Conservation (phyloP, 2,329 filamentous ascomycete genomes). For the Bimuria novae-zelandiae region DNA sequence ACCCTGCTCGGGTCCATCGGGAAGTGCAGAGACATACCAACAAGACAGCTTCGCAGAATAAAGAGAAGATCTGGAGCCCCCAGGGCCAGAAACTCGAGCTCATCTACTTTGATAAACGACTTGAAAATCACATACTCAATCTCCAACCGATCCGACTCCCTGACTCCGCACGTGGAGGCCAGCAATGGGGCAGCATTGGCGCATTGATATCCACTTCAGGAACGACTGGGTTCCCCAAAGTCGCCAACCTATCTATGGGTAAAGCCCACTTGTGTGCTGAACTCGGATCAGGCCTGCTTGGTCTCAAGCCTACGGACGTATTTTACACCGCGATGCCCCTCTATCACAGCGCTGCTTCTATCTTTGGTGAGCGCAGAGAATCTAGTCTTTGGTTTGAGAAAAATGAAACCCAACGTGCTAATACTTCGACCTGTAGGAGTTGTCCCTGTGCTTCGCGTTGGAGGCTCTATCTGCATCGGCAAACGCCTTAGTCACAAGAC, state of each 20-base stretch:
- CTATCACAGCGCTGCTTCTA: constrained; percentile 41
- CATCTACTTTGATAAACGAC: constrained; percentile 36
- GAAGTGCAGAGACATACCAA: constrained; percentile 26
- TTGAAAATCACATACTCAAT: constrained; percentile 32
- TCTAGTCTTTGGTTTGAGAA: neutral
- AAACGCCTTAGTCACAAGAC: constrained; percentile 43
- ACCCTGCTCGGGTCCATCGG: constrained; percentile 23
- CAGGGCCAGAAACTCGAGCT: constrained; percentile 31
- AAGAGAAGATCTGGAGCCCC: constrained; percentile 15
- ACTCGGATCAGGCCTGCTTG: constrained; percentile 28
- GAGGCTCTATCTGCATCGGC: constrained; percentile 34
- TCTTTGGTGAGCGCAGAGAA: constrained; percentile 22
- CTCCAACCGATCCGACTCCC: constrained; percentile 37
- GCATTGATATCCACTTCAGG: constrained; percentile 48
- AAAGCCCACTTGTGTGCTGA: constrained; percentile 28
- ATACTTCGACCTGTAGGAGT: constrained; percentile 10
- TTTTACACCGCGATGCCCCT: constrained; percentile 48
- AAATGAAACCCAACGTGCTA: neutral
- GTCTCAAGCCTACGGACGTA: constrained; percentile 33
- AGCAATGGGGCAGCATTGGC: constrained; percentile 35
- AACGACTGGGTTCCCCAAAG: constrained; percentile 45
- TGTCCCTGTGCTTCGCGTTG: constrained; percentile 30
- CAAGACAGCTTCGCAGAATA: constrained; percentile 6
- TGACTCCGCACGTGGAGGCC: constrained; percentile 30
- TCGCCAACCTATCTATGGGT: constrained; percentile 37